Evolutionary conservation across 225 moss, liverwort and hornwort genomes (phyloP), one percentile per base, ranked within the genome.

Genomic region (Anthoceros angustus): DNA sequence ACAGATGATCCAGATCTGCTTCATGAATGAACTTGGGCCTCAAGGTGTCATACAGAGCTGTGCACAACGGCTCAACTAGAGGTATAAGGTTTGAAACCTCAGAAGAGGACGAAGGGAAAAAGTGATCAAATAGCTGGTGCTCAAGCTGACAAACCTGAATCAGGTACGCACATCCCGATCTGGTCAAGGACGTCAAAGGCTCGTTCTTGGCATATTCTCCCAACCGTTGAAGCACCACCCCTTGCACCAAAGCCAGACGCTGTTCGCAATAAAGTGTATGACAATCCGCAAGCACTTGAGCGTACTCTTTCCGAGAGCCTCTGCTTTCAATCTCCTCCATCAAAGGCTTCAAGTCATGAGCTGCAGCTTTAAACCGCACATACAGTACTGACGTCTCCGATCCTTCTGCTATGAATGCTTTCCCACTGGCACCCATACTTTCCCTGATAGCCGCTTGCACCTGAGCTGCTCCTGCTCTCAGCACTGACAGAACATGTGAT

Each of bases 141-240:
- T 94, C 93, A 70, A 90, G 78, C 73, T 94, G 93, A 81, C 93
- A 94, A 2, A 90, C 90, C 94, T 95, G 88, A 75, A 86, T 85
- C 32, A 95, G 75, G 75, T 95, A 95, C 49, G 95, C 95, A 82
- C 95, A 91, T 42, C 95, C 95, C 39, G 95, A 84, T 76, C 95
- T 86, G 71, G 95, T 95, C 76, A 95, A 84, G 32, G 95, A 82
- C 42, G 95, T 83, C 62, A 95, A 79, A 16, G 80, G 71, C 73
- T 95, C 95, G 66, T 77, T 76, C 68, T 86, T 91, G 15, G 95
- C 91, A 76, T 91, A 95, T 40, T 85, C 91, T 4, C 83, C 74
- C 72, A 94, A 78, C 25, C 93, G 82, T 40, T 84, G 77, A 18
- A 78, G 81, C 63, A 94, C 87, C 0, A 95, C 91, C 63, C 86